A percentile compares a stretch with the other conserved stretches of the same genome.
Evolutionary conservation across 495 filamentous ascomycete species (phyloP).

Genomic region (Aspergillus ostianus): DNA sequence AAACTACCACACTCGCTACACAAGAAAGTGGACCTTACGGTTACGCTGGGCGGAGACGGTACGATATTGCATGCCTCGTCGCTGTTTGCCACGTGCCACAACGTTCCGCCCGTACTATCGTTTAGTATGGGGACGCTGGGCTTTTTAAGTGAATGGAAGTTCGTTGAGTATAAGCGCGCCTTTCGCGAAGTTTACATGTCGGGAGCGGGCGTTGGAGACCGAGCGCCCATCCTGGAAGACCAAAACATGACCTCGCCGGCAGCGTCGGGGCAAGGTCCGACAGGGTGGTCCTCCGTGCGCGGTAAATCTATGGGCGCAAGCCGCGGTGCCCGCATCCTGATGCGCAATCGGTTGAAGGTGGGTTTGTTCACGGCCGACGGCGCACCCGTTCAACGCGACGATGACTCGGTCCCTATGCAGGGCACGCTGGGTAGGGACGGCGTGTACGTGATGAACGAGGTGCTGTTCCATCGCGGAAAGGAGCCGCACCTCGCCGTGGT

Average conservation of each 20-base stretch:
- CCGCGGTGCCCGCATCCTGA: conserved; percentile 72
- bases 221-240: conserved; percentile 35
- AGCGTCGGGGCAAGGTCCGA: conserved; percentile 34
- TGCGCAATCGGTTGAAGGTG: conserved; percentile 82
- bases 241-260: conserved; percentile 11
- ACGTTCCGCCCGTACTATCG: conserved; percentile 86
- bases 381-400: conserved; percentile 38
- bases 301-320: conserved; percentile 79
- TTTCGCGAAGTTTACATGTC: conserved; percentile 94
- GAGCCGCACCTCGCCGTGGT: conserved; percentile 88
- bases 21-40: conserved; percentile 79
- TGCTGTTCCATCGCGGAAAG: conserved; percentile 86
- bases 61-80: conserved; percentile 91
- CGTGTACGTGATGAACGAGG: conserved; percentile 91
- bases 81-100: conserved; percentile 76
- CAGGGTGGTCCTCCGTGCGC: conserved; percentile 68
- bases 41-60: conserved; percentile 91
- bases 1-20: conserved; percentile 41
- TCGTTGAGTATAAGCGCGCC: conserved; percentile 82
- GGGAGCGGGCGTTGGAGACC: conserved; percentile 61
- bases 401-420: conserved; percentile 11
- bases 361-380: conserved; percentile 69
- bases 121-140: conserved; percentile 97
- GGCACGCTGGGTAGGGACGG: conserved; percentile 27
- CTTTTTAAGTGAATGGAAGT: conserved; percentile 96